phyloP scores from a whole-genome alignment of 805 yeast genomes.

The Clavispora asparagi region DNA sequence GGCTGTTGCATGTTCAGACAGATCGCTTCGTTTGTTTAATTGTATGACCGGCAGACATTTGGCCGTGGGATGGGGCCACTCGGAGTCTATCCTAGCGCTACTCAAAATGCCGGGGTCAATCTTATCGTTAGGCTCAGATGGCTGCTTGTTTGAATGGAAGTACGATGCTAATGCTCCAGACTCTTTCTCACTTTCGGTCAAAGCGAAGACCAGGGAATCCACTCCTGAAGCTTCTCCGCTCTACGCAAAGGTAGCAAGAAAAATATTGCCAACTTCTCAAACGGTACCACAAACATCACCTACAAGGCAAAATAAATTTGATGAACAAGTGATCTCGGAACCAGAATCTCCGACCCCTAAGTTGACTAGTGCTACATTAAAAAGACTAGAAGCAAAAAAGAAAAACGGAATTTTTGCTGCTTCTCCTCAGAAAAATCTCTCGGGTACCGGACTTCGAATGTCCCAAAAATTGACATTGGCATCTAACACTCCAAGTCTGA shows the following conservation, averaged over 20 bases:
- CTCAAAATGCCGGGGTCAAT: slow-evolving; percentile 21
- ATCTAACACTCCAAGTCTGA: background rate
- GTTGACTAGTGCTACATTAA: slow-evolving; percentile 28
- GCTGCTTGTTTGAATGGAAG: slow-evolving; percentile 51
- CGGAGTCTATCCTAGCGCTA: slow-evolving; percentile 44
- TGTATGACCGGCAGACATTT: slow-evolving; percentile 42
- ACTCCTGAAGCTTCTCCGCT: slow-evolving; percentile 12
- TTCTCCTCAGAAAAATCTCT: slow-evolving; percentile 5
- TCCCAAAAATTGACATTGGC: background rate
- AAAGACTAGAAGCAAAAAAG: slow-evolving; percentile 27
- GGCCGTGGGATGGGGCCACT: slow-evolving; percentile 52
- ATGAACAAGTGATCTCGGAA: slow-evolving; percentile 1
- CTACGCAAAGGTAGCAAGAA: slow-evolving; percentile 27
- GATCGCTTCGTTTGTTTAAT: slow-evolving; percentile 48
- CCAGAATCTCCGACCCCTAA: slow-evolving; percentile 19
- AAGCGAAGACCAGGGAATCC: background rate
- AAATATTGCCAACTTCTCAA: slow-evolving; percentile 19
- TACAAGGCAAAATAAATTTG: slow-evolving; percentile 6
- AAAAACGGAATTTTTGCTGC: slow-evolving; percentile 1
- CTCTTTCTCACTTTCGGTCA: background rate
- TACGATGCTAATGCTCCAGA: slow-evolving; percentile 5
- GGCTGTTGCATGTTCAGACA: slow-evolving; percentile 48
- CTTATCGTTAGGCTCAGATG: slow-evolving; percentile 46
- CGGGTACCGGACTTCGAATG: background rate
- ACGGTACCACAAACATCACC: slow-evolving; percentile 5